phyloP scores from a whole-genome alignment of 2,329 filamentous ascomycete species.

The Pestalotiopsis fici region DNA sequence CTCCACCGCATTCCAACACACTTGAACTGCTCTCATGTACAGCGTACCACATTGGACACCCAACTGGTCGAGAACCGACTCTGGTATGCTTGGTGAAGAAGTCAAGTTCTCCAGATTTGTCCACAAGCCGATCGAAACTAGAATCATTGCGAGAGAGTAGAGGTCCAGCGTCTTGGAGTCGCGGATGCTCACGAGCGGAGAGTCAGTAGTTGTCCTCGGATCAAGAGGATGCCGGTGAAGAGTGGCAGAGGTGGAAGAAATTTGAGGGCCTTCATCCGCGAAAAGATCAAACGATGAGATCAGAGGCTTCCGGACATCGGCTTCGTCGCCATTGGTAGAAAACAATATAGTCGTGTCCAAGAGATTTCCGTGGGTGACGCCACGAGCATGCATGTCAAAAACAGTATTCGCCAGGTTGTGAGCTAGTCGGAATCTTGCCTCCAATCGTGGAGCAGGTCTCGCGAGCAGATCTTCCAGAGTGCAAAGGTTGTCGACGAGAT shows the following conservation, averaged over 20 bases:
- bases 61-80: slow-evolving; percentile 63
- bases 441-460: slow-evolving; percentile 62
- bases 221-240: slow-evolving; percentile 70
- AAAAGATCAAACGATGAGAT: slow-evolving; percentile 78
- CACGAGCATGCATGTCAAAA: slow-evolving; percentile 70
- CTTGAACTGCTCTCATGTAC: slow-evolving; percentile 74
- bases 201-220: slow-evolving; percentile 50
- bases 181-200: slow-evolving; percentile 47
- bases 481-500: slow-evolving; percentile 50
- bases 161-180: slow-evolving; percentile 66
- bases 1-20: slow-evolving; percentile 72
- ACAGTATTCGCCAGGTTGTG: slow-evolving; percentile 72
- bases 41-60: slow-evolving; percentile 70
- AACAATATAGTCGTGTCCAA: slow-evolving; percentile 69
- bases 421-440: slow-evolving; percentile 76
- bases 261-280: slow-evolving; percentile 42
- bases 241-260: slow-evolving; percentile 30
- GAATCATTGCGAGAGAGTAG: slow-evolving; percentile 71
- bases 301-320: slow-evolving; percentile 69
- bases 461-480: slow-evolving; percentile 57
- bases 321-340: slow-evolving; percentile 48
- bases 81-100: slow-evolving; percentile 54
- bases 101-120: slow-evolving; percentile 60
- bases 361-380: slow-evolving; percentile 72
- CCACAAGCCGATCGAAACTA: slow-evolving; percentile 78